Percentiles rank a stretch among this genome's conserved stretches.
Evolutionary conservation across 257 asterid genomes (phyloP).

Genomic region (Solanum appendiculatum): DNA sequence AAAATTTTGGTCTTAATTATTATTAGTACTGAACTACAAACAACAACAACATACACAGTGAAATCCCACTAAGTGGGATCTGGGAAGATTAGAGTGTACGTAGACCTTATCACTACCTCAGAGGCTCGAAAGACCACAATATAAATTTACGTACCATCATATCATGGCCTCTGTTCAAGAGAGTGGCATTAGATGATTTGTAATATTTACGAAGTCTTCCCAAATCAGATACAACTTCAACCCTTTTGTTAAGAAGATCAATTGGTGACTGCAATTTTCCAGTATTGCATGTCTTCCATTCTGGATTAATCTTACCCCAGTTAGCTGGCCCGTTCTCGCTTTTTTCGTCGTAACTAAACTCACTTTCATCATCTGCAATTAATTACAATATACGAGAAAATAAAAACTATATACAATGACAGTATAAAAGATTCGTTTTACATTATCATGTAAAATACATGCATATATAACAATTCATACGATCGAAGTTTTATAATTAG

Average conservation of each 20-base stretch:
- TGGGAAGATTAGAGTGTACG: too few species aligned
- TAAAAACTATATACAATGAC: background rate
- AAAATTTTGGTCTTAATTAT: too few species aligned
- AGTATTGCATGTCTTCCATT: constrained; percentile 44
- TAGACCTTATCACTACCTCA: too few species aligned
- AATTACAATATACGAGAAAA: background rate
- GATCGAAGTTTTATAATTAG: background rate
- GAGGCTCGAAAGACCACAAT: too few species aligned
- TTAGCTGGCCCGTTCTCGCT: constrained; percentile 44
- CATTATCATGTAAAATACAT: too few species aligned
- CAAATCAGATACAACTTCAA: constrained; percentile 34
- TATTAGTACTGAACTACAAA: too few species aligned
- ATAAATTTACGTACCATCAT: constrained; percentile 44
- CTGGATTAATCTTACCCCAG: constrained; percentile 64
- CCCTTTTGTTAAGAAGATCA: constrained; percentile 42
- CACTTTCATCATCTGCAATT: constrained; percentile 51
- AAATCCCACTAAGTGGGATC: too few species aligned
- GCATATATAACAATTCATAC: too few species aligned
- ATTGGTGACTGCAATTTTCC: constrained; percentile 71
- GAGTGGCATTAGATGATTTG: constrained; percentile 47
- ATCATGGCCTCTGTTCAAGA: constrained; percentile 66
- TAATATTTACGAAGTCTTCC: constrained; percentile 34
- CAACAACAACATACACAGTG: too few species aligned
- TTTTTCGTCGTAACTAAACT: constrained; percentile 38
- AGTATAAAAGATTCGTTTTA: too few species aligned